phyloP scores from a whole-genome alignment of 345 rosid species.

The Alliaria petiolata region DNA sequence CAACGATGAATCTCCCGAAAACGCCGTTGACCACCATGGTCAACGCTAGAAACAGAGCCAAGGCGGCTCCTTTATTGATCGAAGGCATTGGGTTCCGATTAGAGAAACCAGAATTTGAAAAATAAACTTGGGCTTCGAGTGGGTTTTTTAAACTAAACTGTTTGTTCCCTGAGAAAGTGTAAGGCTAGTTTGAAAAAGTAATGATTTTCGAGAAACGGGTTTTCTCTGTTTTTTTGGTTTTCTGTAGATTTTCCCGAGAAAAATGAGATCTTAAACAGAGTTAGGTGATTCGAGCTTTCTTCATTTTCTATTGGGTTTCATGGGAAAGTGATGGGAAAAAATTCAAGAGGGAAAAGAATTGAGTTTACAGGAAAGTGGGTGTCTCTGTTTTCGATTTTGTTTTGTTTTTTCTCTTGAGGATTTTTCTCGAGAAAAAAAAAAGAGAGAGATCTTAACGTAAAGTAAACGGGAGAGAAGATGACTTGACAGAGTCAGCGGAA shows the following conservation, averaged over 20 bases:
- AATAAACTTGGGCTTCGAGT: not conserved
- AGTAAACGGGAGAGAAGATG: constrained; percentile 46
- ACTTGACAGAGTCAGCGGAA: constrained; percentile 53
- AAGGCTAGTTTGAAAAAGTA: not conserved
- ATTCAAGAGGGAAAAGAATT: not conserved
- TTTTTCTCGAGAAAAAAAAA: constrained; percentile 8
- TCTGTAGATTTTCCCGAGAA: constrained; percentile 4
- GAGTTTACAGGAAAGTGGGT: constrained; percentile 9
- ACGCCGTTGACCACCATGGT: constrained; percentile 32
- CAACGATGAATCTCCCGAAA: constrained; percentile 72
- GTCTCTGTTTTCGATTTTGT: too few species aligned
- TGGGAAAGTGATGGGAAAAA: not conserved
- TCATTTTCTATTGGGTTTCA: not conserved
- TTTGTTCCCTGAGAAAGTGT: too few species aligned
- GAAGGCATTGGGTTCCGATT: constrained; percentile 22
- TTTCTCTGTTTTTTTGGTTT: not conserved
- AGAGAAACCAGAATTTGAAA: not conserved
- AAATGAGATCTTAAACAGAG: not conserved
- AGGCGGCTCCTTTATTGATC: constrained; percentile 13
- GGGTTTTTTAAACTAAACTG: too few species aligned
- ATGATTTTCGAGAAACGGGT: not conserved
- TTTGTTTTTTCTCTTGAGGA: too few species aligned
- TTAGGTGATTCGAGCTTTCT: not conserved
- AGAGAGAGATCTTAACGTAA: constrained; percentile 48
- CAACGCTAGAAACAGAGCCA: constrained; percentile 33